Base-by-base conservation (phyloP, 2,329 filamentous ascomycete genomes). In the Ceratocystis cacaofunesta region DNA sequence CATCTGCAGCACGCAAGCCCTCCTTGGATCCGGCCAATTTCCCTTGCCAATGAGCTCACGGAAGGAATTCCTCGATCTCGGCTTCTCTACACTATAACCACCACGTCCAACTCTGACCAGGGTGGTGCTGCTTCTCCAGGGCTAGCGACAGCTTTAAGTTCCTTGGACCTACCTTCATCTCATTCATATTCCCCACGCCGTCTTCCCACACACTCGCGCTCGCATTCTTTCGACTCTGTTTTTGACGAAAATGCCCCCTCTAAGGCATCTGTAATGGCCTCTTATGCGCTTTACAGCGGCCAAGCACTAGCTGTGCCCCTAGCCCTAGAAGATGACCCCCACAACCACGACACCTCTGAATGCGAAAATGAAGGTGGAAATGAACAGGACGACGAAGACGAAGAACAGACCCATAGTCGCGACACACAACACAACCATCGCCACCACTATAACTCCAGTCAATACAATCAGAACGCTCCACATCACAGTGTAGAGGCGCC, bases 391-490 rank as follows among this genome's bases (percentile, higher is more conserved):
- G 36, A 41, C 36, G 36, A 28, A 28, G 28, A 28, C 28, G 28
- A 41, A 41, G 36, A 28, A 61, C 25, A 57, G 44, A 62, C 57
- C 19, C 61, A 44, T 25, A 60, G 63, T n/a, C 4, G 25, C 41
- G 52, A 57, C 50, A n/a, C 36, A 10, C 50, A 44, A 22, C 30
- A 44, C 62, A 36, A 61, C 60, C 50, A 58, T 57, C 32, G 30
- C 48, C 30, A 64, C 43, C 22, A 32, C 62, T 5, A 58, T 8
- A 19, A 64, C 25, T 7, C 52, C 52, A 58, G 17, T 15, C 28
- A 58, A 25, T 41, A 8, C 58, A 36, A 5, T 58, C 85, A 52
- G 12, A 41, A 41, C 10, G 19, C 19, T 28, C 19, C 10, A 3
- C 48, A 52, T 52, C 2, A 7, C 15, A 3, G 15, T 25, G 7